Conservation (phyloP, 345 rosid genomes). For the Moringa oleifera region DNA sequence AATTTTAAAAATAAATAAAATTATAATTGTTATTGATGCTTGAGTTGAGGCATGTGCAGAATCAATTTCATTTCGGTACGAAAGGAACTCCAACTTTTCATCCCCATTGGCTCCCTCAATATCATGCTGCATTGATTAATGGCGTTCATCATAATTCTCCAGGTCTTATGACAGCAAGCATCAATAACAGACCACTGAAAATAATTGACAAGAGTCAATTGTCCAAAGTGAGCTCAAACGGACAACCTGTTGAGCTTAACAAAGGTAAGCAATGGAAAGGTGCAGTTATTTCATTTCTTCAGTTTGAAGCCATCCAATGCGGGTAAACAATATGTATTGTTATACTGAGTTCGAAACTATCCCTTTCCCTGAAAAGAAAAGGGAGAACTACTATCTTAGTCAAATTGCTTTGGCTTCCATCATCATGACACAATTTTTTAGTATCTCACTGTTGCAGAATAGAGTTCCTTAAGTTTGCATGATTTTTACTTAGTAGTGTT, state of each 20-base stretch:
- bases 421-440: background rate
- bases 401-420: background rate
- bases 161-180: slow-evolving; percentile 26
- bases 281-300: slow-evolving; percentile 13
- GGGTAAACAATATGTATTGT: background rate
- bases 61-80: too few species aligned
- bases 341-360: background rate
- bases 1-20: too few species aligned
- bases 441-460: too few species aligned
- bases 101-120: slow-evolving; percentile 76
- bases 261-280: slow-evolving; percentile 61
- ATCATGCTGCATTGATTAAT: slow-evolving; percentile 47
- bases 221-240: slow-evolving; percentile 40
- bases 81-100: slow-evolving; percentile 53
- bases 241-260: slow-evolving; percentile 38
- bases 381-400: background rate
- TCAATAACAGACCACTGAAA: too few species aligned
- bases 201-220: slow-evolving; percentile 43
- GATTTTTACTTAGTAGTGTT: too few species aligned
- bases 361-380: background rate
- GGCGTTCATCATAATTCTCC: slow-evolving; percentile 49
- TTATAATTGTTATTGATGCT: too few species aligned
- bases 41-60: slow-evolving; percentile 25
- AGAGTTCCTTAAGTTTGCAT: too few species aligned
- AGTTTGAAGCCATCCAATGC: background rate